Evolutionary conservation across 2,329 filamentous ascomycete genomes (phyloP).

Genomic region (Apiospora malaysiana): DNA sequence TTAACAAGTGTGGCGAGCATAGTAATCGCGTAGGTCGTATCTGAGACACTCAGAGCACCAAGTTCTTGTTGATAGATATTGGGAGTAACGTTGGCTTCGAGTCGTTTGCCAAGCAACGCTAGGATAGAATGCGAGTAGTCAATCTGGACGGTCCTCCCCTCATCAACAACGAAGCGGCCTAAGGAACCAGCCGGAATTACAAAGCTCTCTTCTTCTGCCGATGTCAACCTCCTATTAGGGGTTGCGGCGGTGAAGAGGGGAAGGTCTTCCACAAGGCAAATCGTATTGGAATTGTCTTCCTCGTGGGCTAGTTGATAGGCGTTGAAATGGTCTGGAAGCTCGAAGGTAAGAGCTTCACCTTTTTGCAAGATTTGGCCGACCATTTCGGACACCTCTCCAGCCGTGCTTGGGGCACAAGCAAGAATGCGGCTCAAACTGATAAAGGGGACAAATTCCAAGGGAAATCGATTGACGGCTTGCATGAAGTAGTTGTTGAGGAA

Average conservation of each 20-base stretch:
- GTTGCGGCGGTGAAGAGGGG: conserved; percentile 63
- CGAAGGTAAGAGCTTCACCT: conserved; percentile 78
- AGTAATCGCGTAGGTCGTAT: conserved; percentile 74
- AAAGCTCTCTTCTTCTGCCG: conserved; percentile 58
- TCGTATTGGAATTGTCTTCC: conserved; percentile 83
- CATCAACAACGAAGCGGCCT: conserved; percentile 78
- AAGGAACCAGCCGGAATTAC: conserved; percentile 69
- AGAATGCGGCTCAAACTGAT: conserved; percentile 73
- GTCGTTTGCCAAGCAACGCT: conserved; percentile 76
- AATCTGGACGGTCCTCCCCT: conserved; percentile 75
- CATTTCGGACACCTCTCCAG: conserved; percentile 45
- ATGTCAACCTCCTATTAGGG: conserved; percentile 50
- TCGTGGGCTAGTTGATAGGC: conserved; percentile 81
- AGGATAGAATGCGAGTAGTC: conserved; percentile 83
- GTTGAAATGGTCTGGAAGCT: conserved; percentile 73
- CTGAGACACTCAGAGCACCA: conserved; percentile 61
- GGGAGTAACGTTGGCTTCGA: conserved; percentile 70
- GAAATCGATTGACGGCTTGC: conserved; percentile 78
- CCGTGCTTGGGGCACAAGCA: conserved; percentile 51
- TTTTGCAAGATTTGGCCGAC: conserved; percentile 70
- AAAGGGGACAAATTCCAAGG: conserved; percentile 84
- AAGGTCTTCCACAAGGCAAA: conserved; percentile 69
- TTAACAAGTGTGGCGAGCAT: conserved; percentile 75
- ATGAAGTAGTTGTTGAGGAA: conserved; percentile 67
- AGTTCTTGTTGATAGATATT: conserved; percentile 60